Base-by-base conservation (phyloP, 495 filamentous ascomycete species). In the Daldinia decipiens region DNA sequence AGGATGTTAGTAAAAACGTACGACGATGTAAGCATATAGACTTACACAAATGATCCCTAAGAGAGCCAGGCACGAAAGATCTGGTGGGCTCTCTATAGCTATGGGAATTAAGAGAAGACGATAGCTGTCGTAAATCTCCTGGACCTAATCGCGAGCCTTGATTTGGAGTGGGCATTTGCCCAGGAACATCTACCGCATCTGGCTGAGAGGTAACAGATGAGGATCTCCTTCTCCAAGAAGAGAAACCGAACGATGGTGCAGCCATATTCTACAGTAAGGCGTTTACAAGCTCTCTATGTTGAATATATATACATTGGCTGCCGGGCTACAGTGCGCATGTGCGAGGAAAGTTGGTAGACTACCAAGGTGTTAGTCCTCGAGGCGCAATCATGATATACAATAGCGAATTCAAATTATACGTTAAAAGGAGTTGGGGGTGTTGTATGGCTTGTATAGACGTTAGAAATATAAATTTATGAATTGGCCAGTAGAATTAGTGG, bases 51-150 rank as follows among this genome's bases (percentile, higher is more conserved):
- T 85, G 76, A 32, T 86, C 87, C 68, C 90, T 87, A 40, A 91
- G 84, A 5, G 92, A 89, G 34, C 91, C 87, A 66, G 94, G 92
- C 60, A 92, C 89, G 68, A 92, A 95, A 4, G 92, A 95, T 59
- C 93, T 86, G 43, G 87, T 88, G 6, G 92, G 91, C 38, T 91
- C 90, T 73, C 90, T 84, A 68, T 90, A 84, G 56, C 21, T 73
- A 19, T 74, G 55, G 13, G 82, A 81, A 27, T 77, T 77, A 17
- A 81, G 65, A 27, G 82, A 83, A 34, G 82, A 81, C 32, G 79
- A 80, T 19, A 84, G 70, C 24, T 62, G 67, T 50, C 68, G 76
- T 9, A 56, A 60, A 72, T 84, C 81, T 43, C 39, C 52, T 40
- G 66, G 54, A 15, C 58, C 29, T 13, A 67, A 45, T 26, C 57